phyloP scores from a whole-genome alignment of 2,329 filamentous ascomycete genomes.

The Pseudogymnoascus sp. region DNA sequence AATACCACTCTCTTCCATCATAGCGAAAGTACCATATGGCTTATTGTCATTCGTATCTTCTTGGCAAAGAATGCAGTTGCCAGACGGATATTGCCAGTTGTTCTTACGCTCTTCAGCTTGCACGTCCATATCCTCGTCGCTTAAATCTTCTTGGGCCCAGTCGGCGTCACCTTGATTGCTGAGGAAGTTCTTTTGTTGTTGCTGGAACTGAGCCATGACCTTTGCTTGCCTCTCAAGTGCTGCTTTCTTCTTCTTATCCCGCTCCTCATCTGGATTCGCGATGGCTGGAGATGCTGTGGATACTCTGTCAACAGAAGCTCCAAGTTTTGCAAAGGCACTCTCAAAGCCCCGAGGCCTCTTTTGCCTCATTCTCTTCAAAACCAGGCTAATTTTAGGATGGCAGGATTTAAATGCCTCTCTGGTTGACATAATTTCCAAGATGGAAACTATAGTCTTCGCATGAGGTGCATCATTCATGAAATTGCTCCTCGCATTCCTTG shows the following conservation, averaged over 20 bases:
- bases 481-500: slow-evolving; percentile 55
- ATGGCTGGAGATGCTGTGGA: slow-evolving; percentile 73
- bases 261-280: slow-evolving; percentile 54
- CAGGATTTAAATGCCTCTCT: slow-evolving; percentile 76
- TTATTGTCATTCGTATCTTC: slow-evolving; percentile 87
- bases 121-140: slow-evolving; percentile 58
- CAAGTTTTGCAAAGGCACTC: slow-evolving; percentile 55
- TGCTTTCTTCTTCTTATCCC: slow-evolving; percentile 81
- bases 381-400: slow-evolving; percentile 75
- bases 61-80: slow-evolving; percentile 92
- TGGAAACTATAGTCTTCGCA: slow-evolving; percentile 56
- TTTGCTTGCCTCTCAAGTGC: slow-evolving; percentile 83
- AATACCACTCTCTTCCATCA: slow-evolving; percentile 79
- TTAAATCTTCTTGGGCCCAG: slow-evolving; percentile 75
- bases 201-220: slow-evolving; percentile 97
- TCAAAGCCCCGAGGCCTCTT: slow-evolving; percentile 71
- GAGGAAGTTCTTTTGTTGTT: slow-evolving; percentile 93
- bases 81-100: slow-evolving; percentile 83
- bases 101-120: slow-evolving; percentile 61
- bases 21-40: slow-evolving; percentile 88
- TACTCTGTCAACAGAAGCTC: slow-evolving; percentile 68
- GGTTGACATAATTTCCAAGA: slow-evolving; percentile 55
- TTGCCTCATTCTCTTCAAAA: slow-evolving; percentile 79
- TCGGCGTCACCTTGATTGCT: slow-evolving; percentile 81
- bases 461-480: slow-evolving; percentile 51